Base-by-base conservation (phyloP, 495 filamentous ascomycete species). In the Choiromyces venosus region DNA sequence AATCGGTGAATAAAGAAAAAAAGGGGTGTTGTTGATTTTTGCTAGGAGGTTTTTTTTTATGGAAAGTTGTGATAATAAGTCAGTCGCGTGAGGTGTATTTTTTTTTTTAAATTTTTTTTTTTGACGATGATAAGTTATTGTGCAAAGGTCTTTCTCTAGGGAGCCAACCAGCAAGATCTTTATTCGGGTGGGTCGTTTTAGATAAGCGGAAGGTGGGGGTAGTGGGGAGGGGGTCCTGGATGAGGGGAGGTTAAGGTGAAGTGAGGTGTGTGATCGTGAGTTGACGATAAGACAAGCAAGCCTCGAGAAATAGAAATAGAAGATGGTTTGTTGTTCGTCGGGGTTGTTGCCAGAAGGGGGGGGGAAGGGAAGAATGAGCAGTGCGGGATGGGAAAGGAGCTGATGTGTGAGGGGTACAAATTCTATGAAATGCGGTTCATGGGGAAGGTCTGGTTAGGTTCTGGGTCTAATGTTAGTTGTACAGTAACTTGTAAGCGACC, bases 141-240 rank as follows among this genome's bases (percentile, higher is more conserved):
- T 56, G 52, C 52, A 56, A 29, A 56, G n/a, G 52, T 56, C 52
- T 56, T 56, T 56, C 52, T 25, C 52, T 25, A 77, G 73, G 71
- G 40, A 76, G 69, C 75, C 75, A 73, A 76, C 75, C 73, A 77
- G 14, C 74, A 77, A 73, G 42, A 35, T 70, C 67, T 77, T 70
- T 77, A 77, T 76, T 69, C 64, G 40, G 40, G 39, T 44, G 38
- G 40, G 66, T 46, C 56, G 61, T 73, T 77, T 76, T n/a, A 61
- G 64, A 61, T 69, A 76, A 69, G 66, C 36, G 42, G 44, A 36
- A 46, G 21, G 56, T 70, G 42, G 52, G 66, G 42, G 67, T 75
- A 68, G n/a, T n/a, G 36, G 72, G 67, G 61, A 73, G 40, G 44
- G 40, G 40, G 42, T 68, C 66, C 42, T 68, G 46, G 69, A 72